Evolutionary conservation across 805 yeast species (phyloP).

Genomic region (Sugiyamaella americana): DNA sequence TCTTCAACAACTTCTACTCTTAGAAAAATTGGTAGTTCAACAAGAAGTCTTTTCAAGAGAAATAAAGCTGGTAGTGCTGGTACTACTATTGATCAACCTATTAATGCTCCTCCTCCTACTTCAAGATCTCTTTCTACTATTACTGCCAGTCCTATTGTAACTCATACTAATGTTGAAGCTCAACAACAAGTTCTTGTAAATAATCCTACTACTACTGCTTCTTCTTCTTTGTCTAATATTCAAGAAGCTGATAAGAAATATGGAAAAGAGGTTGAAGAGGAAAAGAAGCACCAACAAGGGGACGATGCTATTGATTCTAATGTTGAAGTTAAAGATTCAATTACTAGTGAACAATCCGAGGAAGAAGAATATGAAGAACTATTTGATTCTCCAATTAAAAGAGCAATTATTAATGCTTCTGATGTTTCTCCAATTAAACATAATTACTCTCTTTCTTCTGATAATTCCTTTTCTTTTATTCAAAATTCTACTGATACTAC

Average conservation of each 20-base stretch:
- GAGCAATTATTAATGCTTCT: background rate
- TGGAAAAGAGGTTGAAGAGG: no score
- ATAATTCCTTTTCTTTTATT: background rate
- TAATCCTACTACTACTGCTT: background rate
- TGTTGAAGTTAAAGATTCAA: background rate
- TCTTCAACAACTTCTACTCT: constrained; percentile 26
- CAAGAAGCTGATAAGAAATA: no score
- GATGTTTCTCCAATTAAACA: no score
- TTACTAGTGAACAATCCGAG: background rate
- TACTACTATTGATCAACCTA: background rate
- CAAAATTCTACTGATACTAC: background rate
- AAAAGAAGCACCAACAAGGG: no score
- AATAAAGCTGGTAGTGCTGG: background rate
- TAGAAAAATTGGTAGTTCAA: constrained; percentile 10
- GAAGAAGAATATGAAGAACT: background rate
- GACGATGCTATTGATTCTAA: background rate
- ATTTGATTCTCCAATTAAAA: background rate
- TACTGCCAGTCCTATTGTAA: constrained; percentile 13
- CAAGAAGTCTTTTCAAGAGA: constrained; percentile 11
- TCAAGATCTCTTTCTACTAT: background rate
- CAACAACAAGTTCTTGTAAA: constrained; percentile 8
- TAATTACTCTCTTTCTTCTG: background rate
- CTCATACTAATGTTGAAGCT: constrained; percentile 19
- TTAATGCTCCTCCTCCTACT: background rate
- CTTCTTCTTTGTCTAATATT: no score